Conservation (phyloP, 164 flowering plant genomes). For the Piper longum region DNA sequence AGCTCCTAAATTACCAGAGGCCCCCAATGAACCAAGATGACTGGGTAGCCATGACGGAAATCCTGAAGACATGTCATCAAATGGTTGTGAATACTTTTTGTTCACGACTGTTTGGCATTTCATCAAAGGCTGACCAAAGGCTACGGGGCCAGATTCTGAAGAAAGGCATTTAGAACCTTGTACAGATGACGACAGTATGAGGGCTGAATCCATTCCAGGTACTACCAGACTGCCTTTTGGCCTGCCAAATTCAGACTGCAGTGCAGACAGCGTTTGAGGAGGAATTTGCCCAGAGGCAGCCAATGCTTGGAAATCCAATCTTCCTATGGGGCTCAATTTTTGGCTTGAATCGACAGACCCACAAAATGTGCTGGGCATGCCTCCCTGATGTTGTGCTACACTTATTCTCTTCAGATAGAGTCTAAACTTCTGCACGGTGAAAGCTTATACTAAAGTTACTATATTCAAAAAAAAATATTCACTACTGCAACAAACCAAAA, state of each 20-base stretch:
- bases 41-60: conserved; percentile 40
- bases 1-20: conserved; percentile 19
- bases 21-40: conserved; percentile 21
- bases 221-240: conserved; percentile 34
- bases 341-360: conserved; percentile 35
- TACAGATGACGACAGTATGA: conserved; percentile 39
- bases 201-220: conserved; percentile 34
- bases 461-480: too few species aligned
- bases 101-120: conserved; percentile 37
- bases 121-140: conserved; percentile 41
- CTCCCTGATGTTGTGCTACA: conserved; percentile 51
- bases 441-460: background rate
- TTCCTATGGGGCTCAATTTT: conserved; percentile 38
- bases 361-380: conserved; percentile 34
- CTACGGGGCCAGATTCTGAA: conserved; percentile 29
- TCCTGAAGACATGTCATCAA: conserved; percentile 32
- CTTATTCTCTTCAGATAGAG: conserved; percentile 65
- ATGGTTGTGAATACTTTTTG: conserved; percentile 32
- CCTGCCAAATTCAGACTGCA: conserved; percentile 66
- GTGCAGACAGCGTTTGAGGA: conserved; percentile 55
- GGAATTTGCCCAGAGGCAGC: conserved; percentile 75
- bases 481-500: too few species aligned
- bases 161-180: conserved; percentile 37
- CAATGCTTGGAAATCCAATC: conserved; percentile 58
- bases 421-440: conserved; percentile 58